phyloP scores from a whole-genome alignment of 164 flowering plant genomes.

The Vitis labrusca region DNA sequence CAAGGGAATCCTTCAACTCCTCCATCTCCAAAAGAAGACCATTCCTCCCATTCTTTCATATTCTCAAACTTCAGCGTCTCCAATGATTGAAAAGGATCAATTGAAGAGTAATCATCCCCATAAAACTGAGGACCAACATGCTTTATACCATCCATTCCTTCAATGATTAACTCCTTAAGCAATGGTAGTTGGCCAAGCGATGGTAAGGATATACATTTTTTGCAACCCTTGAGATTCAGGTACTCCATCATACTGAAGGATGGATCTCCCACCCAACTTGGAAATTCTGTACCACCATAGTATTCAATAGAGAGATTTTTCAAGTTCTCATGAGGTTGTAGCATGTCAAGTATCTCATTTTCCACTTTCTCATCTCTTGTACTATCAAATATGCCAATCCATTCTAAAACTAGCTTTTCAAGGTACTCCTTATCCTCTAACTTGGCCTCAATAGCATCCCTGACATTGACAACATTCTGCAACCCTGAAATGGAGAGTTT shows the following conservation, averaged over 20 bases:
- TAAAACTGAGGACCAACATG: too few species aligned
- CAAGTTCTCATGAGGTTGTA: constrained; percentile 29
- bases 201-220: constrained; percentile 14
- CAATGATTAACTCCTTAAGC: constrained; percentile 2
- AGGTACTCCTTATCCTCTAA: constrained; percentile 28
- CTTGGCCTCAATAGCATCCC: constrained; percentile 27
- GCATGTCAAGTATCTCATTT: constrained; percentile 15
- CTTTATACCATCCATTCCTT: too few species aligned
- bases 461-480: constrained; percentile 27
- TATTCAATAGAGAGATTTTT: constrained; percentile 15
- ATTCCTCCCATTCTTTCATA: too few species aligned
- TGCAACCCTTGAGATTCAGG: constrained; percentile 6
- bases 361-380: not conserved
- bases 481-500: constrained; percentile 28
- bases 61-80: too few species aligned
- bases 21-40: too few species aligned
- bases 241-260: constrained; percentile 15
- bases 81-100: too few species aligned
- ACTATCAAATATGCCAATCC: constrained; percentile 17
- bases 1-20: too few species aligned
- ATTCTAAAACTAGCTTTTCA: constrained; percentile 19
- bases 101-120: too few species aligned
- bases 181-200: constrained; percentile 15
- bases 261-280: constrained; percentile 32
- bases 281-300: constrained; percentile 25